Evolutionary conservation across 2,329 filamentous ascomycete genomes (phyloP).

Genomic region (Drechslera avenae): DNA sequence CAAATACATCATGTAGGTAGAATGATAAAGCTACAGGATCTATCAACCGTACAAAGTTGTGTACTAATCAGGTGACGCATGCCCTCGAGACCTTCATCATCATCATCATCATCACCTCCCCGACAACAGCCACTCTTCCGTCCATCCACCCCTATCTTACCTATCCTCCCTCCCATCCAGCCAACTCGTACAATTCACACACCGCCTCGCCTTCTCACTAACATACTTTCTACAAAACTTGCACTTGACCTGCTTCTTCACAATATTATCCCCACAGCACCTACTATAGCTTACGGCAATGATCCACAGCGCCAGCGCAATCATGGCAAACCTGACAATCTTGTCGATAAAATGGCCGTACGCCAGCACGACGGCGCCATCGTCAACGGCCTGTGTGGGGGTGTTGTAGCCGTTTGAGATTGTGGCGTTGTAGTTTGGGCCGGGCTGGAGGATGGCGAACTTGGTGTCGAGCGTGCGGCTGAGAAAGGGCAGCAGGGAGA

Average conservation of each 20-base stretch:
- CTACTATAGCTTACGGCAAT: slow-evolving; percentile 68
- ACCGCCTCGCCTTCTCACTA: slow-evolving; percentile 65
- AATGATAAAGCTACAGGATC: no score
- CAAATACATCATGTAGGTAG: no score
- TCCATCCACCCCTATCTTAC: background rate
- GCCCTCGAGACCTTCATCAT: no score
- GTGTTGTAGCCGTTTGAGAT: slow-evolving; percentile 69
- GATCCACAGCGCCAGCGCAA: slow-evolving; percentile 68
- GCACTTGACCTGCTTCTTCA: slow-evolving; percentile 73
- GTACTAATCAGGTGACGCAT: no score
- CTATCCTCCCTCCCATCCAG: slow-evolving; percentile 60
- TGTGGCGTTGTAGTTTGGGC: slow-evolving; percentile 53
- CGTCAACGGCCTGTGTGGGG: slow-evolving; percentile 68
- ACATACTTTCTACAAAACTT: slow-evolving; percentile 68
- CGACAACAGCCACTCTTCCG: background rate
- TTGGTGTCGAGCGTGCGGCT: slow-evolving; percentile 75
- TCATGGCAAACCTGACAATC: slow-evolving; percentile 67
- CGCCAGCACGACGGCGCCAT: slow-evolving; percentile 73
- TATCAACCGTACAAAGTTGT: no score
- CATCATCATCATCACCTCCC: no score
- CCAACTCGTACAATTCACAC: slow-evolving; percentile 64
- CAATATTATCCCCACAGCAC: slow-evolving; percentile 67
- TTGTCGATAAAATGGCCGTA: slow-evolving; percentile 73
- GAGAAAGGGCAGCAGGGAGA: slow-evolving; percentile 71
- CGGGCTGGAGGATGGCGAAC: slow-evolving; percentile 68